A percentile compares a stretch with the other conserved stretches of the same genome.
Conservation (phyloP, 1,139 yeast genomes). For the Kurtzmaniella quercitrusa region DNA sequence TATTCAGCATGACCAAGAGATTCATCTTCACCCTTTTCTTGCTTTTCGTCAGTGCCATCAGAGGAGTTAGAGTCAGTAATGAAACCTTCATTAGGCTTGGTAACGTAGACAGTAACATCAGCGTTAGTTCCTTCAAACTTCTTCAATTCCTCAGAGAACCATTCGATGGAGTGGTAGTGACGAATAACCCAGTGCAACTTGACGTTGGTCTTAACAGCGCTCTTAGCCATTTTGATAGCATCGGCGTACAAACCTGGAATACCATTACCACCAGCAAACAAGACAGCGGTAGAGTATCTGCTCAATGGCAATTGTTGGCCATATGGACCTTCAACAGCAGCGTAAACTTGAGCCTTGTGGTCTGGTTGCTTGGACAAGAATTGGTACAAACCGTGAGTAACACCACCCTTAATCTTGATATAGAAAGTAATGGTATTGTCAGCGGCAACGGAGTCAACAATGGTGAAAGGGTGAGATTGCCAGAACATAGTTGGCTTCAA, state of each 20-base stretch:
- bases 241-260: constrained; percentile 49
- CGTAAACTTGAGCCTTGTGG: constrained; percentile 28
- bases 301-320: constrained; percentile 32
- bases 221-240: constrained; percentile 23
- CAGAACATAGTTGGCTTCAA: constrained; percentile 42
- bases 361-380: constrained; percentile 48
- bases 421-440: constrained; percentile 30
- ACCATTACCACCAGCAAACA: constrained; percentile 73
- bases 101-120: constrained; percentile 34
- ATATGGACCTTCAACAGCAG: constrained; percentile 42
- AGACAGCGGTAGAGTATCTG: constrained; percentile 49
- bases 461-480: constrained; percentile 59
- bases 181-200: constrained; percentile 36
- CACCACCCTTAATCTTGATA: constrained; percentile 43
- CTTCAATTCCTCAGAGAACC: constrained; percentile 46
- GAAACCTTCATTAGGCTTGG: constrained; percentile 25
- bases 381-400: constrained; percentile 37
- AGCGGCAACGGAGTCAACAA: constrained; percentile 31
- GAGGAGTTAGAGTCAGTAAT: constrained; percentile 10
- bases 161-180: constrained; percentile 42
- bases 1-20: constrained; percentile 13
- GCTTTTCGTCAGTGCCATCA: constrained; percentile 10
- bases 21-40: constrained; percentile 13
- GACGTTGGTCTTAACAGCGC: constrained; percentile 11
- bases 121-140: constrained; percentile 20